Conservation (phyloP, 139 green algal species). For the Nannochloris sp. region DNA sequence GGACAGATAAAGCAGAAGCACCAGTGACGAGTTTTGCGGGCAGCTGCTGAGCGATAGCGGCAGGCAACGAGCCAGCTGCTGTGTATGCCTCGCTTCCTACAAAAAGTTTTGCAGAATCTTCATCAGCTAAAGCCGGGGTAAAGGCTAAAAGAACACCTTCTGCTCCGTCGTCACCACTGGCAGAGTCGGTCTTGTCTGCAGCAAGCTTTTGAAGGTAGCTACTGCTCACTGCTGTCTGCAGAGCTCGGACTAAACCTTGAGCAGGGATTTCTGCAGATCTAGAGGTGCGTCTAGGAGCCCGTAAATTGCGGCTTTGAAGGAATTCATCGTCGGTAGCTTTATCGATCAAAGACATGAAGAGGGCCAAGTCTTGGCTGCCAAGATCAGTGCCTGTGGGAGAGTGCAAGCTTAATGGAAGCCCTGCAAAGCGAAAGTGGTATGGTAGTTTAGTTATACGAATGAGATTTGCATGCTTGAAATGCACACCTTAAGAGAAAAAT, state of each 20-base stretch:
- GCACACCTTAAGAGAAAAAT: neutral
- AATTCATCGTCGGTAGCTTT: conserved; percentile 7
- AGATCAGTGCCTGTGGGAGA: neutral
- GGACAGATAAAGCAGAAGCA: neutral
- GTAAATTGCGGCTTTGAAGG: neutral
- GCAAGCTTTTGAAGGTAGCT: conserved; percentile 11
- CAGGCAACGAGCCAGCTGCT: neutral
- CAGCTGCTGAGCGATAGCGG: neutral
- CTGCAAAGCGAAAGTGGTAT: conserved; percentile 4
- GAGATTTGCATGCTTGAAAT: neutral
- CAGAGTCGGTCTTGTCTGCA: neutral
- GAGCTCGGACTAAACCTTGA: neutral
- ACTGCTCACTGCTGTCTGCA: conserved; percentile 2
- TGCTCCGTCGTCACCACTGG: neutral
- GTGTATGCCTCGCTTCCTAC: conserved; percentile 1
- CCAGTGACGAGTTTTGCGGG: neutral
- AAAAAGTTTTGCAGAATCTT: neutral
- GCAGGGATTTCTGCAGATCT: neutral
- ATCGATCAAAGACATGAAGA: conserved; percentile 6
- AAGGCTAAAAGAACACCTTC: neutral
- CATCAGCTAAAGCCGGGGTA: neutral
- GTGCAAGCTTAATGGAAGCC: neutral
- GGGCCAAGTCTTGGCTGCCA: neutral
- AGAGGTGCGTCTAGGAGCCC: neutral
- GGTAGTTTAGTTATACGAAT: neutral